Evolutionary conservation across 805 yeast genomes (phyloP).

Genomic region (Huiozyma sinensis): DNA sequence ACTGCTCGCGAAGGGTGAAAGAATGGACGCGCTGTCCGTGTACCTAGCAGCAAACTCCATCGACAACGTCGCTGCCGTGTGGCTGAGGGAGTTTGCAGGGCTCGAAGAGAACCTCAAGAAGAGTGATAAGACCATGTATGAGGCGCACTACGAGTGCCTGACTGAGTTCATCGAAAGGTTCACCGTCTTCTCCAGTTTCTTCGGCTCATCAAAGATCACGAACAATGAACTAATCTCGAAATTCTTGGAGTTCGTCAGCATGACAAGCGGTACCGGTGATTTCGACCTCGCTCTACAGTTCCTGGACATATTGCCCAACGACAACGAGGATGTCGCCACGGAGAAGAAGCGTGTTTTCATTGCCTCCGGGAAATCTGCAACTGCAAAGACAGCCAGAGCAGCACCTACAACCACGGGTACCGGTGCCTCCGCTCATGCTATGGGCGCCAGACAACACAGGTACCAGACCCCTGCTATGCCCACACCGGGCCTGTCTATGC

Average conservation of each 20-base stretch:
- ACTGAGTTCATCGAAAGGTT: conserved; percentile 77
- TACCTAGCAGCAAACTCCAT: conserved; percentile 74
- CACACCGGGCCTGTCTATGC: neutral
- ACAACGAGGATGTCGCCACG: conserved; percentile 54
- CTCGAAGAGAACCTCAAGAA: conserved; percentile 32
- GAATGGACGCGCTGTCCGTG: conserved; percentile 68
- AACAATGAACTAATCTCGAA: conserved; percentile 34
- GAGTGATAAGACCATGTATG: conserved; percentile 50
- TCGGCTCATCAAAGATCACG: conserved; percentile 15
- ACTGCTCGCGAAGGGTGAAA: conserved; percentile 40
- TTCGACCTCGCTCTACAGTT: conserved; percentile 70
- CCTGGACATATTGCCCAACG: conserved; percentile 60
- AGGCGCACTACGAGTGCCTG: conserved; percentile 75
- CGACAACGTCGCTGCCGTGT: conserved; percentile 66
- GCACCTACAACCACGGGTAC: conserved; percentile 1
- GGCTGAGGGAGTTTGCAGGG: conserved; percentile 66
- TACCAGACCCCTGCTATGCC: conserved; percentile 2
- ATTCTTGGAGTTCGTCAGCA: conserved; percentile 70
- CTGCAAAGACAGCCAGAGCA: conserved; percentile 5
- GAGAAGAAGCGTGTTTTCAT: conserved; percentile 73
- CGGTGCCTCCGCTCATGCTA: neutral
- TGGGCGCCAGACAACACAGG: neutral
- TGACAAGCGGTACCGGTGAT: conserved; percentile 73
- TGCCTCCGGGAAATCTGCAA: conserved; percentile 39
- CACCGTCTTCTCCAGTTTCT: conserved; percentile 40